Base-by-base conservation (phyloP, 345 rosid genomes). In the Citrus inodora region DNA sequence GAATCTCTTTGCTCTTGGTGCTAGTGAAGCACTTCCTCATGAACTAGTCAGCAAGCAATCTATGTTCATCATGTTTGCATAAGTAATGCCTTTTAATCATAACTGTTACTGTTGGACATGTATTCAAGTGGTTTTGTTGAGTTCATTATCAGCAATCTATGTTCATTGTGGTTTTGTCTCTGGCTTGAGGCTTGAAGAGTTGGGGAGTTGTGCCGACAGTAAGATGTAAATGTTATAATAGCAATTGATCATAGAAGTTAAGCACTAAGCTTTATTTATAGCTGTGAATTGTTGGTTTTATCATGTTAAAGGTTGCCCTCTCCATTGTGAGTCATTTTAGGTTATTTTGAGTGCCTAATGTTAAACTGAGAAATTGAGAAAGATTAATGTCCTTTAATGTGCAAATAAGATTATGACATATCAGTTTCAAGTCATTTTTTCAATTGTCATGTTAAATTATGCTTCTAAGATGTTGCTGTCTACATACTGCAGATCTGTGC, bases 401-500 rank as follows among this genome's bases (percentile, higher is more conserved):
- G 17, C 7, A 71, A 27, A 70, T 10, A 5, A 51, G 25, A 40
- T 6, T 48, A 51, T 30, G 9, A 72, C 11, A 30, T 71, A 6
- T 11, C 24, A 3, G n/a, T 53, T 58, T 73, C 35, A 4, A 16
- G 21, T 70, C 25, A 37, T 22, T 5, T 7, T 25, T 28, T n/a
- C 27, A 0, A 73, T 11, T 37, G 30, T 58, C 32, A 37, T 37
- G 38, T 11, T 25, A 37, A 38, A 24, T 40, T 74, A 40, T 7
- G 51, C n/a, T 73, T 73, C 66, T 73, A 24, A 73, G 16, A 22
- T 6, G 22, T 35, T n/a, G 55, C 14, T 24, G 21, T 61, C 59
- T 67, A 1, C 0, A 48, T n/a, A 53, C 61, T 82, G 59, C 92
- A 91, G 91, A 66, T 91, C 91, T 17, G 94, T 91, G 79, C 83